Evolutionary conservation across 352 stramenopile genomes (phyloP).

Genomic region (Discostella stelligera): DNA sequence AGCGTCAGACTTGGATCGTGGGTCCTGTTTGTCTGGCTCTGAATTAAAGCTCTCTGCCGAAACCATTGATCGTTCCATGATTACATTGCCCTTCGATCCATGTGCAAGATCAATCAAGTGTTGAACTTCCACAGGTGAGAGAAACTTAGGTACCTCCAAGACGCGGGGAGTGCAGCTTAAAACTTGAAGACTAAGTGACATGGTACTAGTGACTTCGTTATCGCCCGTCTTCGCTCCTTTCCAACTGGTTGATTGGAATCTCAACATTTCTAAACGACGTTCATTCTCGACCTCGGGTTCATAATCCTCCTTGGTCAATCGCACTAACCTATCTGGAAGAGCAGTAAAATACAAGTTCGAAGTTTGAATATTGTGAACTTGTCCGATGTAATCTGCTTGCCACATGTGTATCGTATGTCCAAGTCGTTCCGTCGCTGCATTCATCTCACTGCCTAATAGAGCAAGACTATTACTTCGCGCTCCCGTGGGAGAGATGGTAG

Average conservation of each 20-base stretch:
- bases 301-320: constrained; percentile 55
- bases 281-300: constrained; percentile 45
- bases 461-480: neutral
- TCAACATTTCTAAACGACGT: constrained; percentile 25
- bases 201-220: constrained; percentile 7
- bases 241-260: constrained; percentile 31
- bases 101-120: constrained; percentile 77
- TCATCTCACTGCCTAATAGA: neutral
- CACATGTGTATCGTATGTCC: constrained; percentile 58
- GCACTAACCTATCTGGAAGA: constrained; percentile 31
- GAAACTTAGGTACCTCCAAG: constrained; percentile 79
- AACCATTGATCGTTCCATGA: constrained; percentile 54
- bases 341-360: constrained; percentile 64
- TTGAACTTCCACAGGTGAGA: constrained; percentile 74
- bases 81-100: constrained; percentile 30
- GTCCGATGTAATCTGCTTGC: constrained; percentile 72
- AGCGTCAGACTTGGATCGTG: constrained; percentile 48
- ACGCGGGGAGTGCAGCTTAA: constrained; percentile 69
- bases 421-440: neutral
- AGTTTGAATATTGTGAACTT: constrained; percentile 66
- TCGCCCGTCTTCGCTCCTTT: constrained; percentile 10
- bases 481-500: too few species aligned
- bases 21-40: constrained; percentile 3
- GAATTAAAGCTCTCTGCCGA: constrained; percentile 34
- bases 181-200: constrained; percentile 72